A percentile compares a stretch with the other conserved stretches of the same genome.
These are phyloP conservation scores for Sedum album DNA, from an alignment of 164 flowering plant genomes.

Conservation along the genomic window DNA sequence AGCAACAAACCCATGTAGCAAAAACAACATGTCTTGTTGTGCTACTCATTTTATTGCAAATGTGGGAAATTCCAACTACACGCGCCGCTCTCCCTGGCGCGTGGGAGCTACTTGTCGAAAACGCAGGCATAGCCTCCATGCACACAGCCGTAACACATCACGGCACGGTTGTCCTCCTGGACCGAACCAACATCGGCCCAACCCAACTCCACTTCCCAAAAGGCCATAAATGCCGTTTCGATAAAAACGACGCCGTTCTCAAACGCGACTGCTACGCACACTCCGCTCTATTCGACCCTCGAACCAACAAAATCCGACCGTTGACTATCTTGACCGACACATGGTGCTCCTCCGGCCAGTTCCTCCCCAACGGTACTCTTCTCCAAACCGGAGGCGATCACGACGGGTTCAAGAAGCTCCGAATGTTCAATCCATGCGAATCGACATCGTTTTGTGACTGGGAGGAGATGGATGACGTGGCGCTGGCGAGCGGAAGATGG, in stretches of 20 bases:
- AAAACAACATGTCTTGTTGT: not conserved
- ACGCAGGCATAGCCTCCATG: conserved; percentile 89
- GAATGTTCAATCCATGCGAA: conserved; percentile 29
- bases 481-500: conserved; percentile 29
- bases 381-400: conserved; percentile 80
- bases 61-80: not conserved
- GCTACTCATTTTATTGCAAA: conserved; percentile 4
- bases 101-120: conserved; percentile 61
- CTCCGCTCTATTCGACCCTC: conserved; percentile 54
- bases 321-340: conserved; percentile 76
- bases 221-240: conserved; percentile 39
- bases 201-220: conserved; percentile 37
- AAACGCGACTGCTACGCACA: conserved; percentile 77
- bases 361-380: conserved; percentile 79
- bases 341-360: conserved; percentile 96
- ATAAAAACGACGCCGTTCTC: conserved; percentile 30
- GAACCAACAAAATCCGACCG: conserved; percentile 55
- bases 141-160: conserved; percentile 80
- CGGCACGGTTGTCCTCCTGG: conserved; percentile 83
- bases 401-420: conserved; percentile 50
- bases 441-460: conserved; percentile 26
- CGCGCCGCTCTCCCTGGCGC: conserved; percentile 61
- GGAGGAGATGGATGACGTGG: conserved; percentile 28
- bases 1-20: not conserved
- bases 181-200: conserved; percentile 86